phyloP scores from a whole-genome alignment of 306 rosid genomes.

The barrel medic (Medicago truncatula) region DNA sequence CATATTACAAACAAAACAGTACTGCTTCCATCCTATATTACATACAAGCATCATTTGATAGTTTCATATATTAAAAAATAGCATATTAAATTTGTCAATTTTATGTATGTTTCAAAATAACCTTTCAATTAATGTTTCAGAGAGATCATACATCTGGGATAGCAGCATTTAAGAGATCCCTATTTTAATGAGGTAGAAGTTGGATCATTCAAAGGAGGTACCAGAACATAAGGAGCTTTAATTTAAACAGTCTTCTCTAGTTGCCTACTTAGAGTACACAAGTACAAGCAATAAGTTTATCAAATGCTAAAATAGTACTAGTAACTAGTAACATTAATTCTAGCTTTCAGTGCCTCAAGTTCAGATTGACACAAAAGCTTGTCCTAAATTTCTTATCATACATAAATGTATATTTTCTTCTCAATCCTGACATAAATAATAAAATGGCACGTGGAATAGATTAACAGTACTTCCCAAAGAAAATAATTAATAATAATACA shows the following conservation, averaged over 20 bases:
- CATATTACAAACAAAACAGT: too few relatives aligned
- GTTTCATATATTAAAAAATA: too few relatives aligned
- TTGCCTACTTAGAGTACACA: constrained; percentile 40
- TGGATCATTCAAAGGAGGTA: not conserved
- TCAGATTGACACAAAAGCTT: constrained; percentile 43
- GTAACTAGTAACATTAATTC: constrained; percentile 32
- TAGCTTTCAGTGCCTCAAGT: constrained; percentile 40
- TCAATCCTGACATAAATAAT: constrained; percentile 33
- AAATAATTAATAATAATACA: constrained; percentile 27
- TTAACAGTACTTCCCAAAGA: constrained; percentile 15
- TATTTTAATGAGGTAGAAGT: not conserved
- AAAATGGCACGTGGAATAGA: constrained; percentile 19
- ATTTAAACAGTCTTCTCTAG: constrained; percentile 38
- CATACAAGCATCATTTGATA: too few relatives aligned
- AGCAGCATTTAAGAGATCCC: too few relatives aligned
- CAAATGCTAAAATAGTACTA: constrained; percentile 43
- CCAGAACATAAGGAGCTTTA: constrained; percentile 26
- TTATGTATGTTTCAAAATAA: too few relatives aligned
- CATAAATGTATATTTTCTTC: constrained; percentile 38
- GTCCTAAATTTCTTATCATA: constrained; percentile 47
- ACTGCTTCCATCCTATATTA: too few relatives aligned
- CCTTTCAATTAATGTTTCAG: too few relatives aligned
- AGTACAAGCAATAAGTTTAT: constrained; percentile 44
- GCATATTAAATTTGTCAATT: too few relatives aligned
- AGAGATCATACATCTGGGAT: too few relatives aligned